Base-by-base conservation (phyloP, 345 rosid species). In the Adansonia digitata region DNA sequence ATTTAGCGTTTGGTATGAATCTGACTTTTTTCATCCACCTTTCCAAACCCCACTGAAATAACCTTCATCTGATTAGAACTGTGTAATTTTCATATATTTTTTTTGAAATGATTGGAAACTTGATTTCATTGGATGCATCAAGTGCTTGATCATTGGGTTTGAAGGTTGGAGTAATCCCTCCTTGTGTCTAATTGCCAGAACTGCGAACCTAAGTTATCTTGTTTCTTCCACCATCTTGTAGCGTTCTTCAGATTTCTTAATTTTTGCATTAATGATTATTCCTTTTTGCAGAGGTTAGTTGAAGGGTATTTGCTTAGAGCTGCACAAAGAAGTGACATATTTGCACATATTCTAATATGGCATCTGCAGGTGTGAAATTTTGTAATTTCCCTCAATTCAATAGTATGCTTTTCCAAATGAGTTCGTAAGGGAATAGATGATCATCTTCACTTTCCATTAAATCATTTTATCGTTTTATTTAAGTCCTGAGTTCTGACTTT, bases 281-380 rank as follows among this genome's bases (percentile, higher is more conserved):
- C 64, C 24, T 45, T 81, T 46, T 78, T 83, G 84, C 97, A 96
- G 99, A 84, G 77, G 79, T 81, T 95, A 63, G 99, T 96, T 39
- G 97, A 96, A 87, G 98, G 99, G 55, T 96, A 96, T 82, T 85
- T 96, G 87, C 94, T 96, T 40, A 88, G 98, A 88, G 99, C 99
- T 62, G 82, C 99, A 78, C 97, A 96, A 79, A 85, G 95, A 84
- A 96, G 98, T 80, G 97, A 96, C 79, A 81, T 96, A 84, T 96
- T 96, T 78, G 91, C 98, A 74, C 99, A 96, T 82, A 96, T 93
- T 83, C 83, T 96, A 78, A 93, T 96, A 79, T 96, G 99, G 99
- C 95, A 90, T 87, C 81, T 96, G 74, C 97, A 93, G 95, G 99
- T 96, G 69, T 48, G 82, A 62, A 62, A 64, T 7, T n/a, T 48